Percentiles rank a stretch among this genome's conserved stretches.
Conservation (phyloP, 1,284 basidiomycete genomes). For the Microbotryum scabiosae region DNA sequence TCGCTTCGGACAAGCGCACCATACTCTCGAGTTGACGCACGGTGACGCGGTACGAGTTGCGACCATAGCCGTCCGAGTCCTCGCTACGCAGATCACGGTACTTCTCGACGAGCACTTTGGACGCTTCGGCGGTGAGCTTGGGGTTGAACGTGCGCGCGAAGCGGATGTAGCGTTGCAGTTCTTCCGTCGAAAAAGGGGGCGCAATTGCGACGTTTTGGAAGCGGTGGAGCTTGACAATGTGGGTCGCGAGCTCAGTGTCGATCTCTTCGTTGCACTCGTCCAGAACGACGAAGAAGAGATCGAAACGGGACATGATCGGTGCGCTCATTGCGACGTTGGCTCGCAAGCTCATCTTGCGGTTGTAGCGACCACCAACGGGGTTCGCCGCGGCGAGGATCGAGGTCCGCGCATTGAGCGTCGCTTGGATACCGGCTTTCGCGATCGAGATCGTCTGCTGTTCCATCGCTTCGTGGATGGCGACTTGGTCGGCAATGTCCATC, state of each 20-base stretch:
- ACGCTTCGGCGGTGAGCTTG: constrained; percentile 89
- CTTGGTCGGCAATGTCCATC: constrained; percentile 98
- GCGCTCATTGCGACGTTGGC: constrained; percentile 98
- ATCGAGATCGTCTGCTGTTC: constrained; percentile 99
- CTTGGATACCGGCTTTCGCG: constrained; percentile 97
- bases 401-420: constrained; percentile 93
- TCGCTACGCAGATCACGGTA: constrained; percentile 88
- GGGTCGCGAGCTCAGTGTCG: constrained; percentile 87
- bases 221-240: constrained; percentile 96
- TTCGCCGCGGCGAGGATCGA: constrained; percentile 98
- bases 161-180: constrained; percentile 89
- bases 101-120: constrained; percentile 89
- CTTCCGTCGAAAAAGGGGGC: constrained; percentile 95
- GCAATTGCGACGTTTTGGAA: constrained; percentile 89
- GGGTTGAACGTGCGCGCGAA: constrained; percentile 95
- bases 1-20: constrained; percentile 94
- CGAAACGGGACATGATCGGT: constrained; percentile 99
- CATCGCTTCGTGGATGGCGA: constrained; percentile 99
- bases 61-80: constrained; percentile 75
- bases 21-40: constrained; percentile 94
- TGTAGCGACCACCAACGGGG: constrained; percentile 91
- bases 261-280: constrained; percentile 94
- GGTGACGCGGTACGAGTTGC: constrained; percentile 91
- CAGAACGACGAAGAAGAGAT: constrained; percentile 95
- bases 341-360: constrained; percentile 83